Evolutionary conservation across 371 early-diverging fungal genomes (phyloP), one percentile per base, ranked within the genome.

Genomic region (Smittium culicis): DNA sequence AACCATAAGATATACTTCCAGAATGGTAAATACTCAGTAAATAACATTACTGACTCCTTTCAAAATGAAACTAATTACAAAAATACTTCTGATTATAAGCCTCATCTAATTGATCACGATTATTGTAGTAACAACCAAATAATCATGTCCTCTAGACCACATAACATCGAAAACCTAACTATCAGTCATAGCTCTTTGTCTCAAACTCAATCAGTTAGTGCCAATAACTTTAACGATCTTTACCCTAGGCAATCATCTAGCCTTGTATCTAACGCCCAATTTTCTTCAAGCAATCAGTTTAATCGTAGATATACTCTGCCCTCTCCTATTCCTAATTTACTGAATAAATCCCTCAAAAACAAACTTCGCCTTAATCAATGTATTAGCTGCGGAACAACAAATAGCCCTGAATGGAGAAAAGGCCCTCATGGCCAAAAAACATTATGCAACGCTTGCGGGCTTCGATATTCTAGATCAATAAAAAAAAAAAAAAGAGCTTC

Each of bases 341-440:
- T 45, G 11, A 45, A 45, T 45, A 45, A 45, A 45, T 20, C 20
- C 5, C 5, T 45, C 11, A 45, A 45, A 45, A 45, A 20, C 45
- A 45, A 45, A 45, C 45, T 45, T 11, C 5, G 45, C 11, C 60
- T 30, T 20, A 86, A 85, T 66, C 67, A 75, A 2, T 88, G 88
- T 61, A 81, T 81, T 65, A 82, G 83, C 67, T 88, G 89, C 71
- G 80, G 80, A 33, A 87, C 88, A 2, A 83, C 76, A 34, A 77
- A 79, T 34, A 87, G 88, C 45, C 89, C 88, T 32, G 89, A 88
- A 70, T 88, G 89, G 89, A 80, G 89, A 57, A 79, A 85, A 58
- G 89, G 89, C 14, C 89, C 87, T 29, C 83, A 82, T 34, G 89
- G 89, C n/a, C 85, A 87, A 72, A 88, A 88, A 70, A 86, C 86